Evolutionary conservation across 164 flowering plant genomes (phyloP).

Genomic region (Liquidambar formosana): DNA sequence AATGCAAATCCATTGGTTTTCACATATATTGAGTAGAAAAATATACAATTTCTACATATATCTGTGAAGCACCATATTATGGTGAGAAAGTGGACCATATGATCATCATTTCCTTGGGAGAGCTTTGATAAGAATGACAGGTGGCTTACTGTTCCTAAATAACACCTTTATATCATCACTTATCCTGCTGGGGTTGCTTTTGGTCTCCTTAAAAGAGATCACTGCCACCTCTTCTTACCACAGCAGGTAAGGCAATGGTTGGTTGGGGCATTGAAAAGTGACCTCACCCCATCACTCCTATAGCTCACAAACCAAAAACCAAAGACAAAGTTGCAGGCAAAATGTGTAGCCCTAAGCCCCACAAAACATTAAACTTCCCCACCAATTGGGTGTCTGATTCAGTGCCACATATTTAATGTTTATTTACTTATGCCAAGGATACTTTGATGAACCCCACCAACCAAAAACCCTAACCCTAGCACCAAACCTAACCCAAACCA

Average conservation of each 20-base stretch:
- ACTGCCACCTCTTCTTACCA: not conserved
- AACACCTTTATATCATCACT: not conserved
- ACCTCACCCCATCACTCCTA: not conserved
- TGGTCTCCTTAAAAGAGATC: slow-evolving; percentile 20
- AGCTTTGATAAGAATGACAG: not conserved
- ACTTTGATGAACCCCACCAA: slow-evolving; percentile 3
- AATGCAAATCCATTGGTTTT: too few relatives aligned
- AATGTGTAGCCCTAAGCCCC: not conserved
- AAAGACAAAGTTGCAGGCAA: not conserved
- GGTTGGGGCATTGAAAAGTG: not conserved
- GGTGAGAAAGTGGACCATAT: not conserved
- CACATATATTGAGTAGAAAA: too few relatives aligned
- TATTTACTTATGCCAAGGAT: not conserved
- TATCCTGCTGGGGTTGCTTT: not conserved
- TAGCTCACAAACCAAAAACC: too few relatives aligned
- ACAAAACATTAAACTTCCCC: slow-evolving; percentile 1
- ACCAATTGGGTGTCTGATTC: slow-evolving; percentile 14
- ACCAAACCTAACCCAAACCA: not conserved
- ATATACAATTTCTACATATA: too few relatives aligned
- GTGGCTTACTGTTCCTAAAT: not conserved
- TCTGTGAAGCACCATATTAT: too few relatives aligned
- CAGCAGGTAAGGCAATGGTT: not conserved
- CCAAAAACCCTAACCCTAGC: slow-evolving; percentile 1
- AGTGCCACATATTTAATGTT: slow-evolving; percentile 7
- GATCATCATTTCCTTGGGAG: not conserved